Conservation (phyloP, 495 filamentous ascomycete species). For the Daldinia caldariorum region DNA sequence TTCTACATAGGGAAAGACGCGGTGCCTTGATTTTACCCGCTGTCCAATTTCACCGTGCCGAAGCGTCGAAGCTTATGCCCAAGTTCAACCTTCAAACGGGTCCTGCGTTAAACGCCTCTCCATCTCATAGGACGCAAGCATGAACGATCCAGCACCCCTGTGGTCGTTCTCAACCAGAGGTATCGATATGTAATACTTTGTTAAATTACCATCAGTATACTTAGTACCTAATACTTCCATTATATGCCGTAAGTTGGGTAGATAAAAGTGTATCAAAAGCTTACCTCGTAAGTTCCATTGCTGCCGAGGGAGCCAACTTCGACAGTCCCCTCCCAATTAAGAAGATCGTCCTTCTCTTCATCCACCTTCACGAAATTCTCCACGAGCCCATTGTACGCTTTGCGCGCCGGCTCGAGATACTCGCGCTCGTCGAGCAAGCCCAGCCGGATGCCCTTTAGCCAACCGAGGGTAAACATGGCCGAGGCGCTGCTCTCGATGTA, state of each 20-base stretch:
- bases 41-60: neutral
- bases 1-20: neutral
- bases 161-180: conserved; percentile 58
- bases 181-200: conserved; percentile 60
- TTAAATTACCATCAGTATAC: conserved; percentile 47
- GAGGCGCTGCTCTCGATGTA: conserved; percentile 70
- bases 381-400: conserved; percentile 56
- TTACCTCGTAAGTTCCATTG: conserved; percentile 58
- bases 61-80: neutral
- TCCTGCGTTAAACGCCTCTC: conserved; percentile 41
- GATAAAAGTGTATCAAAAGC: conserved; percentile 4
- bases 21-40: neutral
- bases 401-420: conserved; percentile 48
- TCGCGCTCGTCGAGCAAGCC: conserved; percentile 51
- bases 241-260: conserved; percentile 9
- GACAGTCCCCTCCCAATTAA: conserved; percentile 66
- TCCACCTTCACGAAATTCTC: conserved; percentile 56
- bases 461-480: conserved; percentile 68
- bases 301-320: conserved; percentile 64
- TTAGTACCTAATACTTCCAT: no score
- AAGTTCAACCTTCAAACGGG: no score
- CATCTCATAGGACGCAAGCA: conserved; percentile 60
- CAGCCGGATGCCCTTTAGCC: conserved; percentile 62
- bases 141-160: conserved; percentile 59
- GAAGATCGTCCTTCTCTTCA: conserved; percentile 48